Conservation (phyloP, 192 early-diverging fungal genomes). For the Coemansia sp. region DNA sequence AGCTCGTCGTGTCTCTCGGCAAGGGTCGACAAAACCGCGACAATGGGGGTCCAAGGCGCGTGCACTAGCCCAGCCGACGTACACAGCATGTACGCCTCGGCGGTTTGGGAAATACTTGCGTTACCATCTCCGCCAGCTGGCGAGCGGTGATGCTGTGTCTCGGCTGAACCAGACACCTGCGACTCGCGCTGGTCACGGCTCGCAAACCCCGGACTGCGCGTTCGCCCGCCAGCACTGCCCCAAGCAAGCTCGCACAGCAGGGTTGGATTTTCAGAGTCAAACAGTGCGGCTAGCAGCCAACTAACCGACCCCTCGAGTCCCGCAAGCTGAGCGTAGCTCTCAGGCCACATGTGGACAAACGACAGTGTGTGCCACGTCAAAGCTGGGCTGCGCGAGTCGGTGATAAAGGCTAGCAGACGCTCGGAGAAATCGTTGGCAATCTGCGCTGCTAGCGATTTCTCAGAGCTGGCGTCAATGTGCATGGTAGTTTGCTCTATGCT, state of each 20-base stretch:
- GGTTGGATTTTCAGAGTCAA: slow-evolving; percentile 1
- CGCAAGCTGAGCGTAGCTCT: slow-evolving; percentile 17
- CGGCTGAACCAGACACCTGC: background rate
- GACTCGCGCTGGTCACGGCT: background rate
- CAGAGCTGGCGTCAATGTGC: background rate
- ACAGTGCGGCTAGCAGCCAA: slow-evolving; percentile 15
- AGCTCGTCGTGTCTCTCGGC: background rate
- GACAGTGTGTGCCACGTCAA: slow-evolving; percentile 33
- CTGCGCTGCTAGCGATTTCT: background rate
- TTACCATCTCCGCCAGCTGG: background rate
- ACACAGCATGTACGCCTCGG: slow-evolving; percentile 24
- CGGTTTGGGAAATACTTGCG: background rate
- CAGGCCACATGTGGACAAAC: slow-evolving; percentile 32
- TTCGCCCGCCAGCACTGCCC: background rate
- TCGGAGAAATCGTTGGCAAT: slow-evolving; percentile 25
- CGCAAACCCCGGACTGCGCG: too few species aligned
- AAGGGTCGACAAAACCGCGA: slow-evolving; percentile 13
- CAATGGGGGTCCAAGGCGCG: slow-evolving; percentile 2
- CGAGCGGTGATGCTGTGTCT: background rate
- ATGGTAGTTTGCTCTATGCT: background rate
- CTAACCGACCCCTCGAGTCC: slow-evolving; percentile 5
- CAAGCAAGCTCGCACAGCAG: slow-evolving; percentile 22
- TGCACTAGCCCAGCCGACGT: background rate
- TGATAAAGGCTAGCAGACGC: slow-evolving; percentile 21
- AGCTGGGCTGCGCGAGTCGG: slow-evolving; percentile 7